These are phyloP conservation scores for Quillaja saponaria DNA, from an alignment of 306 rosid genomes.

Conservation along the genomic window DNA sequence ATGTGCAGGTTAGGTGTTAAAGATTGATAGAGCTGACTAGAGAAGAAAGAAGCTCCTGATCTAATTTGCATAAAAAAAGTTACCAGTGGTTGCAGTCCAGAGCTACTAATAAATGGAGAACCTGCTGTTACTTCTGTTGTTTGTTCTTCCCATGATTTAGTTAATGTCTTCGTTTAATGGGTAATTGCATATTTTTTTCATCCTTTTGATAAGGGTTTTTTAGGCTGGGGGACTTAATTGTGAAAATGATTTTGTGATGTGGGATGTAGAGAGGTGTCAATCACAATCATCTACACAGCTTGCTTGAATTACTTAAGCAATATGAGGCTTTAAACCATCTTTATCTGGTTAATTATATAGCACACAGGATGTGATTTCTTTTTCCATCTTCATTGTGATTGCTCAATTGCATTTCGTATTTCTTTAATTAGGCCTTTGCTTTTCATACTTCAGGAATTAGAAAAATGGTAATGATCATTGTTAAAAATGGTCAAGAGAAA, in stretches of 20 bases:
- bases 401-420: no score
- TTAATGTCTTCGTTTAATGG: not conserved
- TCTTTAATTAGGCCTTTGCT: not conserved
- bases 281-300: not conserved
- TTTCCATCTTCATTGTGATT: no score
- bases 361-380: not conserved
- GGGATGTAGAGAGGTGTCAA: no score
- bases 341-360: not conserved
- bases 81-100: not conserved
- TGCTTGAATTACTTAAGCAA: not conserved
- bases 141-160: not conserved
- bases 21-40: constrained; percentile 4
- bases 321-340: not conserved
- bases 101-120: not conserved
- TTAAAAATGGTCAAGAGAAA: no score
- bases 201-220: not conserved
- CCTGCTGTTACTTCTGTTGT: not conserved
- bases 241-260: not conserved
- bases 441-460: not conserved
- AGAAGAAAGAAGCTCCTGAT: not conserved
- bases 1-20: not conserved
- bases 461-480: no score
- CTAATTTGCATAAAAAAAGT: constrained; percentile 1
- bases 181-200: not conserved
- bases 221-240: not conserved